Percentiles rank a stretch among this genome's conserved stretches.
phyloP scores from a whole-genome alignment of 1,284 basidiomycete genomes.

The Heterobasidion irregulare region DNA sequence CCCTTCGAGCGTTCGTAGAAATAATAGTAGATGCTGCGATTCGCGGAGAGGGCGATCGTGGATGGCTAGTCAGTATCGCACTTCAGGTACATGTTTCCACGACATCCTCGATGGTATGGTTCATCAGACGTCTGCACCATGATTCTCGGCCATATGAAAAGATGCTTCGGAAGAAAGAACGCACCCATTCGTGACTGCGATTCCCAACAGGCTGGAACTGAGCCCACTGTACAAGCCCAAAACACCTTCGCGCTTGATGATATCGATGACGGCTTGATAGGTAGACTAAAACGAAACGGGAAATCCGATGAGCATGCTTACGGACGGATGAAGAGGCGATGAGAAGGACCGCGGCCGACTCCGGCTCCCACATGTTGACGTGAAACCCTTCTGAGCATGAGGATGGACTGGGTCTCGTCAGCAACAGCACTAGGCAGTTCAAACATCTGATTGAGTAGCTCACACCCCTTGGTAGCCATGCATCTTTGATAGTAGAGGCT shows the following conservation, averaged over 20 bases:
- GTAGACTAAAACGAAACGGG: slow-evolving; percentile 29
- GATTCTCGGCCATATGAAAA: no score
- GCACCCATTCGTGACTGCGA: slow-evolving; percentile 89
- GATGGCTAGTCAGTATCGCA: not conserved
- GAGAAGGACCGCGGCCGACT: not conserved
- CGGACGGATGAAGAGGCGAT: not conserved
- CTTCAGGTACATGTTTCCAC: not conserved
- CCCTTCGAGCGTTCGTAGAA: slow-evolving; percentile 70
- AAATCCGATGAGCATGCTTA: not conserved
- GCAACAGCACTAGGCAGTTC: not conserved
- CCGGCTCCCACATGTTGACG: not conserved
- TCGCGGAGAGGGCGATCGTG: not conserved
- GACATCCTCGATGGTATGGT: not conserved
- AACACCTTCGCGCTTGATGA: slow-evolving; percentile 81
- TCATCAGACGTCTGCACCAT: not conserved
- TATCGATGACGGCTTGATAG: slow-evolving; percentile 62
- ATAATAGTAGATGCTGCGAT: slow-evolving; percentile 70
- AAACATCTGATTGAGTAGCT: not conserved
- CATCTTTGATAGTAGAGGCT: not conserved
- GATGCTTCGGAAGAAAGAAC: slow-evolving; percentile 1
- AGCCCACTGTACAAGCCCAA: slow-evolving; percentile 86
- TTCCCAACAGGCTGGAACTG: slow-evolving; percentile 80
- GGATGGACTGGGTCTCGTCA: not conserved
- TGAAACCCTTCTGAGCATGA: not conserved
- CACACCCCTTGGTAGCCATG: not conserved